Percentiles rank a stretch among this genome's conserved stretches.
These are phyloP conservation scores for Penicillium oxalicum DNA, from an alignment of 2,329 filamentous ascomycete genomes.

Conservation along the genomic window DNA sequence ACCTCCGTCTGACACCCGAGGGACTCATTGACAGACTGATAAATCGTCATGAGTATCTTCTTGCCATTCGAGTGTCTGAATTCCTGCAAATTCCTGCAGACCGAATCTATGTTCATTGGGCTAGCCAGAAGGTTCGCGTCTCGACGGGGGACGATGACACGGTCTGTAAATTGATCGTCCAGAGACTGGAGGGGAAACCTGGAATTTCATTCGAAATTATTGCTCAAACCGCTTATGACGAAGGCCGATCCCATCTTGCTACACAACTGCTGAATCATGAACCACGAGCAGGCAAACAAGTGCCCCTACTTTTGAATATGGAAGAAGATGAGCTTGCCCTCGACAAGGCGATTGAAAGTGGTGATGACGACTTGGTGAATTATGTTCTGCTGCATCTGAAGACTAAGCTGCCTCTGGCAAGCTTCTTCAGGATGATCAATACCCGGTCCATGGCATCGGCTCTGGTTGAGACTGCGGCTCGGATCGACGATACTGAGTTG, in stretches of 20 bases:
- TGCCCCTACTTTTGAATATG: slow-evolving; percentile 87
- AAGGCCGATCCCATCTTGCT: slow-evolving; percentile 81
- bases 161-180: slow-evolving; percentile 79
- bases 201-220: slow-evolving; percentile 96
- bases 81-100: slow-evolving; percentile 82
- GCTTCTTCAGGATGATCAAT: slow-evolving; percentile 90
- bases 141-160: slow-evolving; percentile 81
- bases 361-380: slow-evolving; percentile 88
- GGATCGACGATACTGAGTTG: slow-evolving; percentile 70
- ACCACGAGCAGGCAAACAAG: slow-evolving; percentile 89
- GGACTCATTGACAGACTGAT: slow-evolving; percentile 79
- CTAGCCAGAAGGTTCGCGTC: slow-evolving; percentile 82
- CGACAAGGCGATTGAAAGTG: slow-evolving; percentile 93
- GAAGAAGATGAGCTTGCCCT: slow-evolving; percentile 92
- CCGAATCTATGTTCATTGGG: slow-evolving; percentile 94
- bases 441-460: slow-evolving; percentile 77
- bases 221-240: slow-evolving; percentile 85
- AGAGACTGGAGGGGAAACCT: slow-evolving; percentile 76
- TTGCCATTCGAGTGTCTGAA: slow-evolving; percentile 81
- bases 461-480: slow-evolving; percentile 78
- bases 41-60: slow-evolving; percentile 82
- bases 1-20: slow-evolving; percentile 82
- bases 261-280: slow-evolving; percentile 91
- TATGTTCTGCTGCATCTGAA: slow-evolving; percentile 83
- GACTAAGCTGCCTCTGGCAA: slow-evolving; percentile 81